A percentile compares a stretch with the other conserved stretches of the same genome.
Evolutionary conservation across 768 basidiomycete genomes (phyloP).

Genomic region (Amanita inopinata): DNA sequence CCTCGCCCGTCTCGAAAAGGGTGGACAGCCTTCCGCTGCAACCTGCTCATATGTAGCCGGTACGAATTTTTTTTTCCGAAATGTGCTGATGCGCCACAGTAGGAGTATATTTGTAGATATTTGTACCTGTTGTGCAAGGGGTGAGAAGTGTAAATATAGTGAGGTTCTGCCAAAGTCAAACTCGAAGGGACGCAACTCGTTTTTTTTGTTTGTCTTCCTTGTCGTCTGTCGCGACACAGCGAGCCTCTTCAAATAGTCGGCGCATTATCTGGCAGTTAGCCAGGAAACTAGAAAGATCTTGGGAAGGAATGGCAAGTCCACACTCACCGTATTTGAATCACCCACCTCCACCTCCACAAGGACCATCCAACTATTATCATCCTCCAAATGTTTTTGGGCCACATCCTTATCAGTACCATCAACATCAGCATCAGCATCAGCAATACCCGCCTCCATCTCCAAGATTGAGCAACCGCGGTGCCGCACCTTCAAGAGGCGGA

Average conservation of each 20-base stretch:
- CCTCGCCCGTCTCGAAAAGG: too few species aligned
- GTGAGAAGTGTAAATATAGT: too few species aligned
- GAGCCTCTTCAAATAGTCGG: too few species aligned
- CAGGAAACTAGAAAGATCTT: background rate
- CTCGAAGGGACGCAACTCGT: too few species aligned
- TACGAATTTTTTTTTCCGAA: too few species aligned
- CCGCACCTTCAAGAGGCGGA: background rate
- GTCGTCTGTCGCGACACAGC: too few species aligned
- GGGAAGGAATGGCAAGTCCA: background rate
- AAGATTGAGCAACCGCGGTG: background rate
- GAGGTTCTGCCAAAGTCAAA: too few species aligned
- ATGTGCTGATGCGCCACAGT: background rate
- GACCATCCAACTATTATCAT: background rate
- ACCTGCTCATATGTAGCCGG: too few species aligned
- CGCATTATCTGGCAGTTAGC: too few species aligned
- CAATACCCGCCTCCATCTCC: background rate
- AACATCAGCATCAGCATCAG: slow-evolving; percentile 4
- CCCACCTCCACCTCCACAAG: background rate
- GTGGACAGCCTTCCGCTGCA: background rate
- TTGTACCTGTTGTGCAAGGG: too few species aligned
- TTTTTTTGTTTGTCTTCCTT: too few species aligned
- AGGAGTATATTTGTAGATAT: background rate
- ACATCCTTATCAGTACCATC: background rate
- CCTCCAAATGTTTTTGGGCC: background rate
- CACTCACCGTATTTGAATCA: background rate